Evolutionary conservation across 164 flowering plant genomes (phyloP).

Genomic region (Buxus sempervirens): DNA sequence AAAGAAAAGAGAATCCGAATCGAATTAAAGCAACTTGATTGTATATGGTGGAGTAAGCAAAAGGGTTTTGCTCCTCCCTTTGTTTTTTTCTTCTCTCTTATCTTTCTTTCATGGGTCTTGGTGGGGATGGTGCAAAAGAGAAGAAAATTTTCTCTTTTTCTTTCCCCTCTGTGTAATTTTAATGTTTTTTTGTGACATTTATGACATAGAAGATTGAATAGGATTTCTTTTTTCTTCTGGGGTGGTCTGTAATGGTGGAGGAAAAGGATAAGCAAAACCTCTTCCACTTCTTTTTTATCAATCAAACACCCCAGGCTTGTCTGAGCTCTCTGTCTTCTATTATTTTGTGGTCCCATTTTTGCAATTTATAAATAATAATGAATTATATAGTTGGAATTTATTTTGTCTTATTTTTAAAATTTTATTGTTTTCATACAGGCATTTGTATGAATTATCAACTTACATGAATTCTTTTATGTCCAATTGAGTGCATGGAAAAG

Average conservation of each 20-base stretch:
- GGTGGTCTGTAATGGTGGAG: not conserved
- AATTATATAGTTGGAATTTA: slow-evolving; percentile 1
- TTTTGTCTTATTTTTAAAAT: no score
- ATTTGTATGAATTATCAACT: no score
- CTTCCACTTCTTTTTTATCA: not conserved
- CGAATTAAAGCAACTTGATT: slow-evolving; percentile 17
- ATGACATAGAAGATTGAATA: slow-evolving; percentile 14
- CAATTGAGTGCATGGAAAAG: no score
- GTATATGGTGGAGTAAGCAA: slow-evolving; percentile 30
- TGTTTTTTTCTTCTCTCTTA: slow-evolving; percentile 14
- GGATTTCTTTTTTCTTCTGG: not conserved
- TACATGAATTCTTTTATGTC: no score
- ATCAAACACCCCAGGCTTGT: not conserved
- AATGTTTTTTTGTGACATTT: slow-evolving; percentile 11
- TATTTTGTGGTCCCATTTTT: slow-evolving; percentile 2
- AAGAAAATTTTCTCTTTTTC: slow-evolving; percentile 22
- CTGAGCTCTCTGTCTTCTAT: not conserved
- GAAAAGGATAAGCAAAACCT: not conserved
- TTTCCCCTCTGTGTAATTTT: slow-evolving; percentile 18
- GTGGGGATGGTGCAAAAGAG: slow-evolving; percentile 13
- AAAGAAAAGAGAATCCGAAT: slow-evolving; percentile 9
- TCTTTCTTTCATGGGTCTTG: slow-evolving; percentile 16
- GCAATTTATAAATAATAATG: slow-evolving; percentile 10
- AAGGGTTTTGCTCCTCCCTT: slow-evolving; percentile 13
- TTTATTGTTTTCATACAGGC: no score